Percentiles rank a stretch among this genome's conserved stretches.
Conservation (phyloP, 805 yeast genomes). For the Kluyveromyces aestuarii region DNA sequence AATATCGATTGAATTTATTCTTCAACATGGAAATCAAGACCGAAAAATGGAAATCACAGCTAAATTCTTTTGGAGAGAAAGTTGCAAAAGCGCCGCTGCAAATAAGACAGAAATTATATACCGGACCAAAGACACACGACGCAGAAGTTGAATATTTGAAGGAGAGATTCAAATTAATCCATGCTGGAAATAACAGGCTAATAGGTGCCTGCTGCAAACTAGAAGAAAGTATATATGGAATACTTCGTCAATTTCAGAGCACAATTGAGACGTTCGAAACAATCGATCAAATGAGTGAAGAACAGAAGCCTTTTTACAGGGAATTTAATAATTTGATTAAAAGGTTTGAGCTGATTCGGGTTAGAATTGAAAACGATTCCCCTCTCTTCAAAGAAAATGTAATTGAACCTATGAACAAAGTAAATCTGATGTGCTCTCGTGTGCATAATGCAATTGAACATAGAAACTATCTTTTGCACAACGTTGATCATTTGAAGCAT, state of each 20-base stretch:
- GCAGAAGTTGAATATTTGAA: neutral
- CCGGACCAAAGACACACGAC: conserved; percentile 1
- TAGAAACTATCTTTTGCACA: neutral
- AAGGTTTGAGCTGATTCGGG: conserved; percentile 1
- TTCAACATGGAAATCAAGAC: conserved; percentile 3
- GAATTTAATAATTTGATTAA: neutral
- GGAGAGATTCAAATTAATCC: neutral
- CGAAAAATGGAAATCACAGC: neutral
- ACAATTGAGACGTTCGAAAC: neutral
- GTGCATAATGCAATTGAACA: conserved; percentile 1
- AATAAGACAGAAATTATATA: neutral
- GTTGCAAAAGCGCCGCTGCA: conserved; percentile 2
- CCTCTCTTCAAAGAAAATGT: conserved; percentile 11
- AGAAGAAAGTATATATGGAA: neutral
- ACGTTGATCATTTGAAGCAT: neutral
- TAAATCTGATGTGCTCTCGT: conserved; percentile 6
- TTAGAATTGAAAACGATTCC: conserved; percentile 6
- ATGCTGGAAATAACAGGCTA: neutral
- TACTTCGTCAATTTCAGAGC: neutral
- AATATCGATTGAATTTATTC: no score
- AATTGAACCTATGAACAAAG: conserved; percentile 9
- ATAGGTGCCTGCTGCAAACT: neutral
- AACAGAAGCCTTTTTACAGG: neutral
- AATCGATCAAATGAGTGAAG: neutral
- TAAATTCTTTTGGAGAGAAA: conserved; percentile 1